Evolutionary conservation across 1,139 yeast species (phyloP).

Genomic region (Yamadazyma sp.): DNA sequence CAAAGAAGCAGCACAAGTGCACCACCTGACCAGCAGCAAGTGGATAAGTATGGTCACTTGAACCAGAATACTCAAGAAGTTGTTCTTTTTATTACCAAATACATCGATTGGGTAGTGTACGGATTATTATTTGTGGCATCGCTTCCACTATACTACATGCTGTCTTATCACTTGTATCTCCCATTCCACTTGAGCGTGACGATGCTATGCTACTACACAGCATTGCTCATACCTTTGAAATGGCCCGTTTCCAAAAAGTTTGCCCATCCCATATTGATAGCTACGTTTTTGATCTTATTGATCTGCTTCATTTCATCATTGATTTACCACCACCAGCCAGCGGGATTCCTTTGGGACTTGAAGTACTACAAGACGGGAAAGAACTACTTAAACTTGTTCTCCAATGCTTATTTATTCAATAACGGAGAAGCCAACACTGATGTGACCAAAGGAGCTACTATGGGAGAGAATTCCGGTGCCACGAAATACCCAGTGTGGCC

Average conservation of each 20-base stretch:
- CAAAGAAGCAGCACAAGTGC: not conserved
- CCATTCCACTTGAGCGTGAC: constrained; percentile 65
- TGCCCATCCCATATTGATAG: constrained; percentile 71
- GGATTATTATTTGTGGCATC: constrained; percentile 49
- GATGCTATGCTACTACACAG: constrained; percentile 53
- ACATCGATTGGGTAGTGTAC: constrained; percentile 60
- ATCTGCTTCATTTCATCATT: constrained; percentile 60
- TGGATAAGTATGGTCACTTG: constrained; percentile 10
- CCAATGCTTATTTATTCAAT: constrained; percentile 29
- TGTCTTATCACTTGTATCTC: constrained; percentile 50
- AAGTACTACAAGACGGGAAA: constrained; percentile 66
- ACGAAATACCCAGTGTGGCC: constrained; percentile 56
- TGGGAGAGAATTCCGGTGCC: constrained; percentile 10
- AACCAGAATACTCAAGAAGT: constrained; percentile 22
- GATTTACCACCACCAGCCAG: constrained; percentile 46
- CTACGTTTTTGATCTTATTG: constrained; percentile 61
- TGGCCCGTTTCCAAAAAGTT: constrained; percentile 49
- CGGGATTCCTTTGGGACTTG: constrained; percentile 51
- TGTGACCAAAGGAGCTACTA: constrained; percentile 1
- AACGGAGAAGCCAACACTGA: constrained; percentile 27
- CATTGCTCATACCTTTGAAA: constrained; percentile 48
- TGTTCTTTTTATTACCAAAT: constrained; percentile 39
- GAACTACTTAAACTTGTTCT: constrained; percentile 60
- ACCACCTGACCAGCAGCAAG: constrained; percentile 1
- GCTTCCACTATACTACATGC: constrained; percentile 51